Evolutionary conservation across 306 rosid genomes (phyloP), one percentile per base, ranked within the genome.

Genomic region (Biancaea sappan): DNA sequence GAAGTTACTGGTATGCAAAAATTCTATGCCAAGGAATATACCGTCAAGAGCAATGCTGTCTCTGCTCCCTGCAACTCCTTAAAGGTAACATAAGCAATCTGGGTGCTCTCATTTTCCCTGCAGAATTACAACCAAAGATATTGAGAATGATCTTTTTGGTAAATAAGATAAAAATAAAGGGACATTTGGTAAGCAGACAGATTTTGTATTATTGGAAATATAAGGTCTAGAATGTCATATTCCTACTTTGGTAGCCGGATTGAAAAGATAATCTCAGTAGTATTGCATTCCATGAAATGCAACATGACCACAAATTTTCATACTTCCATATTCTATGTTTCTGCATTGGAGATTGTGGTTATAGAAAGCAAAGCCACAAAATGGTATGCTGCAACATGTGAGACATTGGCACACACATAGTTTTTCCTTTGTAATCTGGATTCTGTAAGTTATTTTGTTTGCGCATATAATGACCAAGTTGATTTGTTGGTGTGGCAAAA

Each of bases 51-150:
- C 52, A 86, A 53, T 15, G 96, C 97, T 56, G 90, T 93, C 8
- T 89, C 92, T 15, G 96, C 96, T 65, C 88, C 97, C 66, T 82
- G 88, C 43, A 88, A 77, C 76, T 93, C 89, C 86, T 86, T 83
- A 67, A 84, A 93, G n/a, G 98, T 93, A 69, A 91, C 93, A 80
- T 86, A 93, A 19, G 98, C 95, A 65, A 91, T 69, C 72, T 87
- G 97, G 63, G 93, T 86, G 19, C 59, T 83, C 67, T 84, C 94
- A 48, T 83, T 80, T 84, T 89, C 98, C 70, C 98, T 93, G 80
- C 66, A 64, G 63, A 47, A 57, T 15, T 21, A 54, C 26, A 22
- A 38, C 29, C 38, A 48, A 68, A 77, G 35, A 26, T 76, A 15
- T 64, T 71, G 37, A 66, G 18, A 56, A 62, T 56, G 83, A 26